Conservation (phyloP, 2,329 filamentous ascomycete genomes). For the Colletotrichum tropicale region DNA sequence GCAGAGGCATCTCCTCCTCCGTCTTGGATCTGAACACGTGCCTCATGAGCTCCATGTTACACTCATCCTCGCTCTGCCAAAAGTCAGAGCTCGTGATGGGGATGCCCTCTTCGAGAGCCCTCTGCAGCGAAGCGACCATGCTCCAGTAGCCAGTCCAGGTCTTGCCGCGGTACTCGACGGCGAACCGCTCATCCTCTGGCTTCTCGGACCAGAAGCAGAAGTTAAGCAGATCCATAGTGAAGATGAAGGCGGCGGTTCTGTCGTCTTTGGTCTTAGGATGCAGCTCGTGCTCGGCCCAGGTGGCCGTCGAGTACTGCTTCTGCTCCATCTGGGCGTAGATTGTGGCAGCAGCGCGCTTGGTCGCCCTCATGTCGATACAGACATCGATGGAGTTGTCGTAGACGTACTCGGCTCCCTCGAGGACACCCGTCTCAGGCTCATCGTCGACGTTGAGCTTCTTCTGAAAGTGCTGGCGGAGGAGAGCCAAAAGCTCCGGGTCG, state of each 20-base stretch:
- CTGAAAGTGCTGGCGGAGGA: constrained; percentile 80
- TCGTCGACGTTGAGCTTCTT: constrained; percentile 58
- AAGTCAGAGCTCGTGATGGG: constrained; percentile 89
- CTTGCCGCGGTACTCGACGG: constrained; percentile 80
- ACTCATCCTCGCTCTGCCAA: constrained; percentile 80
- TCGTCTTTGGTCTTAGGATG: constrained; percentile 86
- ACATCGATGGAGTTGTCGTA: constrained; percentile 95
- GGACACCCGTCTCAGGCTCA: constrained; percentile 79
- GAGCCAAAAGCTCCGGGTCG: constrained; percentile 84
- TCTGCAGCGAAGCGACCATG: constrained; percentile 82
- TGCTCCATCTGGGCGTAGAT: constrained; percentile 85
- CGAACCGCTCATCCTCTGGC: constrained; percentile 74
- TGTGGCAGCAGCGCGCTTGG: constrained; percentile 78
- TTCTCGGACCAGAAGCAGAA: constrained; percentile 94
- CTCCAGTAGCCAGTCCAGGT: constrained; percentile 97
- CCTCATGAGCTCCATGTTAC: constrained; percentile 73
- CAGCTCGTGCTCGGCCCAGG: constrained; percentile 87
- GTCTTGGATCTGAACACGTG: constrained; percentile 88
- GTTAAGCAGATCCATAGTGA: constrained; percentile 95
- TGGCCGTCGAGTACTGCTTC: constrained; percentile 81
- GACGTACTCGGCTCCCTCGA: constrained; percentile 83
- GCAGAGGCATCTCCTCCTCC: constrained; percentile 83
- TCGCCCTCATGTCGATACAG: constrained; percentile 81
- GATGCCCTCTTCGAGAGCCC: constrained; percentile 89
- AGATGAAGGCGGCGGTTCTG: constrained; percentile 86